These are phyloP conservation scores for Globisporangium polare DNA, from an alignment of 352 stramenopile species.

Conservation along the genomic window DNA sequence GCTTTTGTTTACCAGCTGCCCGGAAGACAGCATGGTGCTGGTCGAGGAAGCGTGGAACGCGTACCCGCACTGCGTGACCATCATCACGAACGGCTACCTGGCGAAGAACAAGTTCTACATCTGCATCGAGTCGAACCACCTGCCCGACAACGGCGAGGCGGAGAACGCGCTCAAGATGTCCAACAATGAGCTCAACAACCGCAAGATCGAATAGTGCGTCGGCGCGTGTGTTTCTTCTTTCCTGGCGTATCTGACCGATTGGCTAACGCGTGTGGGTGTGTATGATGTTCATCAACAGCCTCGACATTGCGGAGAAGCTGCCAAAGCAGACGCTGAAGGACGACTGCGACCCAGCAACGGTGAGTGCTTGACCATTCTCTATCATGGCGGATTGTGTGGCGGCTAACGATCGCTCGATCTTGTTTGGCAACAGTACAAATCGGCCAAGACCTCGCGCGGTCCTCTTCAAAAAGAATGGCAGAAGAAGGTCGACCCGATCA, in stretches of 20 bases:
- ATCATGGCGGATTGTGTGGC: not conserved
- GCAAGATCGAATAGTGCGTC: constrained; percentile 72
- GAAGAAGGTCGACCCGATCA: constrained; percentile 66
- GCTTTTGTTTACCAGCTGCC: constrained; percentile 37
- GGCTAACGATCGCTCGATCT: not conserved
- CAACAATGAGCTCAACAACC: constrained; percentile 66
- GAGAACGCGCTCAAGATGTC: constrained; percentile 70
- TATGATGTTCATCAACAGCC: constrained; percentile 20
- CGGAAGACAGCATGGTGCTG: constrained; percentile 83
- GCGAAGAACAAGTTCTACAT: constrained; percentile 88
- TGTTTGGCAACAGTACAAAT: constrained; percentile 48
- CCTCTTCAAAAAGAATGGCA: constrained; percentile 63
- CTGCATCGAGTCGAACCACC: constrained; percentile 76
- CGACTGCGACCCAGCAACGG: constrained; percentile 56
- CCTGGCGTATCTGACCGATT: not conserved
- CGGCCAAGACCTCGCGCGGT: constrained; percentile 63
- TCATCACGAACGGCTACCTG: constrained; percentile 83
- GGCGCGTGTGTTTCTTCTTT: not conserved
- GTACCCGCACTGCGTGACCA: constrained; percentile 84
- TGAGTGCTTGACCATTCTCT: constrained; percentile 8
- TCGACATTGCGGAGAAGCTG: constrained; percentile 76
- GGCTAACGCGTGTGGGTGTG: not conserved
- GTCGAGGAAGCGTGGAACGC: constrained; percentile 86
- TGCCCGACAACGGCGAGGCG: constrained; percentile 48
- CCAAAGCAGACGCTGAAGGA: constrained; percentile 74